Base-by-base conservation (phyloP, 768 basidiomycete genomes). In the Cystoderma amianthinum region DNA sequence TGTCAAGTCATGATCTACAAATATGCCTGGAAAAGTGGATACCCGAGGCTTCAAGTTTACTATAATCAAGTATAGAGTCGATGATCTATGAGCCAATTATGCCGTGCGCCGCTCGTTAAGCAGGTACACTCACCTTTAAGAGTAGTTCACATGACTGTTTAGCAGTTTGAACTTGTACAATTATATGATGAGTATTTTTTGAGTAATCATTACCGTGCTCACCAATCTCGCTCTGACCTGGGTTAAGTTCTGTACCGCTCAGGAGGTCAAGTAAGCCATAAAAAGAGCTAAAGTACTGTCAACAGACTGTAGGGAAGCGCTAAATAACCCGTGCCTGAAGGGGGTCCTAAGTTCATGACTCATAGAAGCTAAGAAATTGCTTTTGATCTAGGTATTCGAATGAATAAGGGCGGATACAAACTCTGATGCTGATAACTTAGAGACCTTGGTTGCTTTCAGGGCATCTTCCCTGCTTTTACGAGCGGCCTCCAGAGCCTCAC, bases 31-130 rank as follows among this genome's bases (percentile, higher is more conserved):
- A 22, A 45, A 54, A n/a, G n/a, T n/a, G n/a, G n/a, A 37, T 50
- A 76, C 81, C 80, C 36, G 80, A 84, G 15, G 83, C 85, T 54
- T 87, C 85, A 2, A 85, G 62, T 55, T 87, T 87, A 59, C 82
- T 84, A 59, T 85, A 86, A 52, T 87, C 85, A 48, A 87, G 58
- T 37, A 87, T 83, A 2, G 80, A 82, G 56, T 85, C 82, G 49
- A 87, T 86, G 54, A 86, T 85, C 81, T 85, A 41, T 9, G 37
- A 23, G 19, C 32, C 25, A 17, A 38, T 11, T 40, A n/a, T 40
- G 9, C 23, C 5, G 5, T 40, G 10, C 15, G 34, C 15, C 13
- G 16, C 6, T 13, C 2, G 16, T 17, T 15, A 19, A 32, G n/a
- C 16, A 15, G 21, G 19, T 16, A 16, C 2, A 19, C 43, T 32